Evolutionary conservation across 164 flowering plant species (phyloP).

Genomic region (Buxus sempervirens): DNA sequence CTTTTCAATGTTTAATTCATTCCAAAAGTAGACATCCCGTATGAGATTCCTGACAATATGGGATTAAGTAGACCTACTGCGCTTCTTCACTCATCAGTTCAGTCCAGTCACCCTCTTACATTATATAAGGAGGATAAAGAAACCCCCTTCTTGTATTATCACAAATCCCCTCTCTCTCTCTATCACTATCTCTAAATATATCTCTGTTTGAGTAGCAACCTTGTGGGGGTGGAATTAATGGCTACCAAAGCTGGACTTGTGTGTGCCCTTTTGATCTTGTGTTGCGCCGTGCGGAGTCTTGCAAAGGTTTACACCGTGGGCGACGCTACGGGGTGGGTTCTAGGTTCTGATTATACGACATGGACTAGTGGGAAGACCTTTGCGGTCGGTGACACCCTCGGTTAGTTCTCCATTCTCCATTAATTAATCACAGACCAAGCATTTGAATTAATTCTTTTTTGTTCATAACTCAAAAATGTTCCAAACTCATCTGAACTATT

Average conservation of each 20-base stretch:
- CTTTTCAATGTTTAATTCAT: background rate
- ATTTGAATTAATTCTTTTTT: too few species aligned
- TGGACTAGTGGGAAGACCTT: slow-evolving; percentile 46
- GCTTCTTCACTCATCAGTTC: too few species aligned
- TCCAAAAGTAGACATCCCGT: background rate
- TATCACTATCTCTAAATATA: slow-evolving; percentile 2
- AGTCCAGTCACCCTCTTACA: slow-evolving; percentile 5
- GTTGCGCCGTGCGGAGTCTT: slow-evolving; percentile 16
- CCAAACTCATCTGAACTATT: too few species aligned
- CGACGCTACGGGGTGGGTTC: slow-evolving; percentile 38
- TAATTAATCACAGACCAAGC: background rate
- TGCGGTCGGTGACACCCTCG: slow-evolving; percentile 39
- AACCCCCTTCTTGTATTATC: background rate
- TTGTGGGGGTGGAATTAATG: background rate
- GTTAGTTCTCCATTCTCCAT: slow-evolving; percentile 18
- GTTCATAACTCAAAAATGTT: too few species aligned
- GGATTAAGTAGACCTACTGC: background rate
- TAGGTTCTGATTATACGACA: slow-evolving; percentile 31
- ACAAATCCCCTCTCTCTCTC: slow-evolving; percentile 1
- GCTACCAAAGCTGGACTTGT: slow-evolving; percentile 3
- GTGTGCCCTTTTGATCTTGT: slow-evolving; percentile 12
- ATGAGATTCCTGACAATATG: background rate
- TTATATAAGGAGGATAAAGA: slow-evolving; percentile 1
- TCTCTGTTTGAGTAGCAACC: background rate
- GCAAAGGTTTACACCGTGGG: slow-evolving; percentile 42